A percentile compares a stretch with the other conserved stretches of the same genome.
Conservation (phyloP, 257 asterid species). For the Solanum gracilifrons region DNA sequence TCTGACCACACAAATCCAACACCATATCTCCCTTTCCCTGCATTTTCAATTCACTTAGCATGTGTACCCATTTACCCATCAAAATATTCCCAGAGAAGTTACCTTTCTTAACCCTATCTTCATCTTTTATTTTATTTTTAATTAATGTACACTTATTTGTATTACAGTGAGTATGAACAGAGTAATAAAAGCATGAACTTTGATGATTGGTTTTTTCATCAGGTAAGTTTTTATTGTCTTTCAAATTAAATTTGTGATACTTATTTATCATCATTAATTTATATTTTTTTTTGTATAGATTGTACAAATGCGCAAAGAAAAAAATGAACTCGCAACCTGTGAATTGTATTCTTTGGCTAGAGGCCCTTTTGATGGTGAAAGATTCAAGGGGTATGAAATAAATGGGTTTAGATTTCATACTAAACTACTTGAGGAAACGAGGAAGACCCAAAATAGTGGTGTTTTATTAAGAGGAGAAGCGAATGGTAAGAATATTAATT, state of each 20-base stretch:
- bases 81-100: slow-evolving; percentile 22
- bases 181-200: background rate
- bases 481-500: too few species aligned
- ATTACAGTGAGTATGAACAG: background rate
- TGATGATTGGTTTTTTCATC: background rate
- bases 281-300: background rate
- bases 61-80: slow-evolving; percentile 62
- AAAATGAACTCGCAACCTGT: background rate
- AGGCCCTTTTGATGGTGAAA: background rate
- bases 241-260: background rate
- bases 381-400: too few species aligned
- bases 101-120: too few species aligned
- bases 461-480: too few species aligned
- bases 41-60: slow-evolving; percentile 69
- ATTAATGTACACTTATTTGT: background rate
- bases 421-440: too few species aligned
- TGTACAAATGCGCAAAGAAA: background rate
- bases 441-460: too few species aligned
- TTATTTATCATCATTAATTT: background rate
- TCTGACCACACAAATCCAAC: slow-evolving; percentile 36
- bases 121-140: too few species aligned
- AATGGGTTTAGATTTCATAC: too few species aligned
- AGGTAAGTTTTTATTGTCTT: background rate
- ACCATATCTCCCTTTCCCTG: slow-evolving; percentile 56
- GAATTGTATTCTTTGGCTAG: background rate